Percentiles rank a stretch among this genome's conserved stretches.
Conservation (phyloP, 805 yeast species). For the Candida endomychidarum region DNA sequence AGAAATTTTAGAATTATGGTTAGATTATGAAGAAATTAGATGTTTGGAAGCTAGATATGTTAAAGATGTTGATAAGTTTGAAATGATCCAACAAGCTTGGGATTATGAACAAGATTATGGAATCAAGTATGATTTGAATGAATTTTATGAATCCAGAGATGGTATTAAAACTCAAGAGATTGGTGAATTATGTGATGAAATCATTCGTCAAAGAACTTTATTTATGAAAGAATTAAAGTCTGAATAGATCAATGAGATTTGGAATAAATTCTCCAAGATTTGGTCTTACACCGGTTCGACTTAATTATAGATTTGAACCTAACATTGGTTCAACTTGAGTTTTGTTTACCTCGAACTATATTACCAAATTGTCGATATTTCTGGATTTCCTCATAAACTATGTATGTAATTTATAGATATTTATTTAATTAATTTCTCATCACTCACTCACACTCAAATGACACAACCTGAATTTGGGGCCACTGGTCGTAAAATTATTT, state of each 20-base stretch:
- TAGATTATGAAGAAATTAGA: conserved; percentile 84
- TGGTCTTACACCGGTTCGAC: too few relatives aligned
- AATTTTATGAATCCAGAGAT: conserved; percentile 63
- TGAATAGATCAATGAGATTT: too few relatives aligned
- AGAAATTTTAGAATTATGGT: conserved; percentile 73
- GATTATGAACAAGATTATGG: conserved; percentile 75
- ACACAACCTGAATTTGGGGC: conserved; percentile 48
- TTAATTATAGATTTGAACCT: too few relatives aligned
- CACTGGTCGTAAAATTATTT: conserved; percentile 65
- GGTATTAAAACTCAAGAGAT: conserved; percentile 73
- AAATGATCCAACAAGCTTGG: conserved; percentile 77
- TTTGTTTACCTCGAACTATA: too few relatives aligned
- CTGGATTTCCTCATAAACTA: too few relatives aligned
- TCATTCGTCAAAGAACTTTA: conserved; percentile 23
- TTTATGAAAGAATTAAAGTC: conserved; percentile 12
- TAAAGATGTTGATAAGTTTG: conserved; percentile 91
- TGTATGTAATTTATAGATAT: too few relatives aligned
- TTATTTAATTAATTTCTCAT: too few relatives aligned
- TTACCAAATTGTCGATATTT: too few relatives aligned
- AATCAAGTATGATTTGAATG: conserved; percentile 57
- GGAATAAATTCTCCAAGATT: too few relatives aligned
- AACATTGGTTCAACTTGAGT: too few relatives aligned
- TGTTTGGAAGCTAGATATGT: conserved; percentile 84
- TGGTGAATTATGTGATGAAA: conserved; percentile 60
- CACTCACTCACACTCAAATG: conserved; percentile 7